These are phyloP conservation scores for Cardiosporidium cionae DNA, from an alignment of 169 alveolate genomes.

Conservation along the genomic window DNA sequence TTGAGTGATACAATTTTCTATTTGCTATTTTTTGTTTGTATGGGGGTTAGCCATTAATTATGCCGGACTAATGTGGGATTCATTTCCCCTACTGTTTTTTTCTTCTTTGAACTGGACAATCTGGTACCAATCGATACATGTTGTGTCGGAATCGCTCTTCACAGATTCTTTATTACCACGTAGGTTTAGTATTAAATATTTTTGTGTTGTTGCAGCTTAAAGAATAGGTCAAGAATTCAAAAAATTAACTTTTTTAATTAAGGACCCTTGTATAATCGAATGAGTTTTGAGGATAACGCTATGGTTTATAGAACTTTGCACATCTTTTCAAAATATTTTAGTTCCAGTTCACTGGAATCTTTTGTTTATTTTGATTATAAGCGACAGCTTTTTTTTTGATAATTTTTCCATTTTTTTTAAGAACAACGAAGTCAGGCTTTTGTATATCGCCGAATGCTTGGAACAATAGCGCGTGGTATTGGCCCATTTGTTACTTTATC, in stretches of 20 bases:
- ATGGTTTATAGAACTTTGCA: no score
- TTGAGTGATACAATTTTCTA: no score
- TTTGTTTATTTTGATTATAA: no score
- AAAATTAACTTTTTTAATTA: no score
- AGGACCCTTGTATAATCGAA: no score
- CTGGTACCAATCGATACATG: neutral
- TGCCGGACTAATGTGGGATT: neutral
- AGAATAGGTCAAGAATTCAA: no score
- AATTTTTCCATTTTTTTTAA: no score
- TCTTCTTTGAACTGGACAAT: neutral
- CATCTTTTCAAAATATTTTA: neutral
- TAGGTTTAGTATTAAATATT: no score
- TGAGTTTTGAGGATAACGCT: no score
- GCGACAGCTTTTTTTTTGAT: no score
- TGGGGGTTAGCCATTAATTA: neutral
- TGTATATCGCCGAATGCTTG: neutral
- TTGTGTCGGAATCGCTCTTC: neutral
- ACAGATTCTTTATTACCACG: neutral
- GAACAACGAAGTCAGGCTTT: conserved; percentile 6
- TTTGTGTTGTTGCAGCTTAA: no score
- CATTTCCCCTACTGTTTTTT: neutral
- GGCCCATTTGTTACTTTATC: conserved; percentile 7
- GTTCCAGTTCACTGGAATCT: neutral
- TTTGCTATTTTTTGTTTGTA: neutral
- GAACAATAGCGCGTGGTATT: conserved; percentile 16